phyloP scores from a whole-genome alignment of 805 yeast genomes.

The Starmerella khaoyaiensis region DNA sequence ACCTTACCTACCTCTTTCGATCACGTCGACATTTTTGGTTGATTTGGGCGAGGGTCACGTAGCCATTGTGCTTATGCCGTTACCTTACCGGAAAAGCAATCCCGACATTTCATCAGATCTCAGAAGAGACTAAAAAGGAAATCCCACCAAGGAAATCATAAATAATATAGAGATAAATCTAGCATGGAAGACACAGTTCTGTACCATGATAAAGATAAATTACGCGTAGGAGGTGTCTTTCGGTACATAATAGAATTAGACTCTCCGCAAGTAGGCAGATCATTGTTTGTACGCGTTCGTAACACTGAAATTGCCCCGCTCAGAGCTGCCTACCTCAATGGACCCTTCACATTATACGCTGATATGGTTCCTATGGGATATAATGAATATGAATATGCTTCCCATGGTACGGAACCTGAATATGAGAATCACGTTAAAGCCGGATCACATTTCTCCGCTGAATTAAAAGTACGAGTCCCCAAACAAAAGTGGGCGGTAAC shows the following conservation, averaged over 20 bases:
- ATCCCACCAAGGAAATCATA: too few species aligned
- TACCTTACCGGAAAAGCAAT: too few species aligned
- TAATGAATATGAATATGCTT: conserved; percentile 27
- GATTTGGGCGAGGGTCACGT: too few species aligned
- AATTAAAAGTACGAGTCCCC: conserved; percentile 35
- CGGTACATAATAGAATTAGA: conserved; percentile 42
- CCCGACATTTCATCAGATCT: too few species aligned
- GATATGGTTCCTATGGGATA: conserved; percentile 65
- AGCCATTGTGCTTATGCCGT: too few species aligned
- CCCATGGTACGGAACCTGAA: conserved; percentile 25
- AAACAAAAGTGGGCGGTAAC: conserved; percentile 64
- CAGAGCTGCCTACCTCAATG: conserved; percentile 74
- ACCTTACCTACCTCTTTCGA: too few species aligned
- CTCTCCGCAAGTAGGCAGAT: conserved; percentile 6
- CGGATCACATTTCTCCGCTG: conserved; percentile 51
- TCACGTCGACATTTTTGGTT: too few species aligned
- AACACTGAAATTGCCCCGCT: conserved; percentile 61
- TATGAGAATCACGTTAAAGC: conserved; percentile 52
- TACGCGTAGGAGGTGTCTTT: conserved; percentile 41
- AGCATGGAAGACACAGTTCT: conserved; percentile 8
- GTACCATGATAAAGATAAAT: conserved; percentile 16
- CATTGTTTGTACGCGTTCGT: conserved; percentile 37
- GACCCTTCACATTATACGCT: conserved; percentile 76
- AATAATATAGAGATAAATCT: too few species aligned
- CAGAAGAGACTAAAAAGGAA: too few species aligned